A percentile compares a stretch with the other conserved stretches of the same genome.
phyloP scores from a whole-genome alignment of 2,329 filamentous ascomycete species.

The Lomentospora prolificans region DNA sequence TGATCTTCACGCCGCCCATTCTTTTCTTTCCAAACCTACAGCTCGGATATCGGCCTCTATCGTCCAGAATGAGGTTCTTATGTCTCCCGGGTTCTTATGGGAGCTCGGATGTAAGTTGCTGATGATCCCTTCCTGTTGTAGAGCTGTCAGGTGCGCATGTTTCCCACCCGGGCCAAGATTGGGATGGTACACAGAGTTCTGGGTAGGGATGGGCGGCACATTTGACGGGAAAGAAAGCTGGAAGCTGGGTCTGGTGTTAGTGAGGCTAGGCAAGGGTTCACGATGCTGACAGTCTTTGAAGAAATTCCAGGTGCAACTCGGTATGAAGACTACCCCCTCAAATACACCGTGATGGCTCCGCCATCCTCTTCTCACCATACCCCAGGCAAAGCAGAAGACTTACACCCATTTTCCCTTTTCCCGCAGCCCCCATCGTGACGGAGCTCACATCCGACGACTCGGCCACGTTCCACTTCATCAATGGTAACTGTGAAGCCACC shows the following conservation, averaged over 20 bases:
- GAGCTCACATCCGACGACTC: slow-evolving; percentile 34
- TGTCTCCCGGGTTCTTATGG: slow-evolving; percentile 50
- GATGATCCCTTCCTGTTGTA: slow-evolving; percentile 6
- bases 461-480: slow-evolving; percentile 40
- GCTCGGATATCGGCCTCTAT: not conserved
- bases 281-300: slow-evolving; percentile 15
- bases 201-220: not conserved
- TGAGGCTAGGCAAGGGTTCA: not conserved
- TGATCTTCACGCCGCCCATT: no score
- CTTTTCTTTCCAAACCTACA: not conserved
- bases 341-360: slow-evolving; percentile 13
- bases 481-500: slow-evolving; percentile 37
- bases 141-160: not conserved
- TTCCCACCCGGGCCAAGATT: not conserved
- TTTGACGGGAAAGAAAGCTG: not conserved
- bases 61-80: slow-evolving; percentile 39
- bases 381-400: not conserved
- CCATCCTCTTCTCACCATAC: slow-evolving; percentile 7
- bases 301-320: slow-evolving; percentile 47
- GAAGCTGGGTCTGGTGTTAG: not conserved
- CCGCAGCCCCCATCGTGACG: slow-evolving; percentile 37
- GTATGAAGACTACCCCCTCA: slow-evolving; percentile 19
- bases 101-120: slow-evolving; percentile 37
- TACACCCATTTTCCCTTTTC: not conserved
- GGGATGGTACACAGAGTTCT: not conserved